Percentiles rank a stretch among this genome's conserved stretches.
Evolutionary conservation across 169 alveolate species (phyloP).

Genomic region (Eimeria praecox): DNA sequence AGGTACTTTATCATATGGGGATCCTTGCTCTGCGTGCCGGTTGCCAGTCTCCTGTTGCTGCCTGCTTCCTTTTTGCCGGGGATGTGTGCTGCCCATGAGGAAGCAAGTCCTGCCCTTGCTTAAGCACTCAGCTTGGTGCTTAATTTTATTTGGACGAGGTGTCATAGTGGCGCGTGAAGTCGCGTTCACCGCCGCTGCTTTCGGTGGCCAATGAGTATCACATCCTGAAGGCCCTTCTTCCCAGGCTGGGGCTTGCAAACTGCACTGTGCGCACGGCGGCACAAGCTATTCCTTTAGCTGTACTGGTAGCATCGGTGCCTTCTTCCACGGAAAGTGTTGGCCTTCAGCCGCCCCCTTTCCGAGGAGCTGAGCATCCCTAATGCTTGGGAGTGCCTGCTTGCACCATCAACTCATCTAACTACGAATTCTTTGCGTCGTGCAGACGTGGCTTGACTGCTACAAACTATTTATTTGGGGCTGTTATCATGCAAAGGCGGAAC

Average conservation of each 20-base stretch:
- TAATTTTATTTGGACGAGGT: not conserved
- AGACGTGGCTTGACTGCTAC: not conserved
- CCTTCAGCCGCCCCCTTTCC: not conserved
- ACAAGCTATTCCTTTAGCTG: not conserved
- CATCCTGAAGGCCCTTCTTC: not conserved
- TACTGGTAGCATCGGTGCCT: not conserved
- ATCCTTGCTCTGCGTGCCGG: not conserved
- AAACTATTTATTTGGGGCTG: slow-evolving; percentile 26
- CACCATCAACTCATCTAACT: not conserved
- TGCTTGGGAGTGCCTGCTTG: not conserved
- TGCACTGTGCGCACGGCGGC: not conserved
- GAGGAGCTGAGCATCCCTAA: not conserved
- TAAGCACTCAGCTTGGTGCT: not conserved
- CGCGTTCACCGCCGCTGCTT: not conserved
- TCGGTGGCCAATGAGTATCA: not conserved
- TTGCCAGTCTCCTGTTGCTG: not conserved
- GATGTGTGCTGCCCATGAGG: not conserved
- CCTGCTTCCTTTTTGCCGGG: not conserved
- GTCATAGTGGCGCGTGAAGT: not conserved
- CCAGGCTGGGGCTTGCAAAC: not conserved
- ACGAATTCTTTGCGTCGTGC: not conserved
- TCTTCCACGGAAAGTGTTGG: not conserved
- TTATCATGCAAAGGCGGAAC: not conserved
- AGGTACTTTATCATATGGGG: not conserved
- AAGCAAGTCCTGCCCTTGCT: not conserved